These are phyloP conservation scores for Mycena indigotica DNA, from an alignment of 768 basidiomycete species.

Conservation along the genomic window DNA sequence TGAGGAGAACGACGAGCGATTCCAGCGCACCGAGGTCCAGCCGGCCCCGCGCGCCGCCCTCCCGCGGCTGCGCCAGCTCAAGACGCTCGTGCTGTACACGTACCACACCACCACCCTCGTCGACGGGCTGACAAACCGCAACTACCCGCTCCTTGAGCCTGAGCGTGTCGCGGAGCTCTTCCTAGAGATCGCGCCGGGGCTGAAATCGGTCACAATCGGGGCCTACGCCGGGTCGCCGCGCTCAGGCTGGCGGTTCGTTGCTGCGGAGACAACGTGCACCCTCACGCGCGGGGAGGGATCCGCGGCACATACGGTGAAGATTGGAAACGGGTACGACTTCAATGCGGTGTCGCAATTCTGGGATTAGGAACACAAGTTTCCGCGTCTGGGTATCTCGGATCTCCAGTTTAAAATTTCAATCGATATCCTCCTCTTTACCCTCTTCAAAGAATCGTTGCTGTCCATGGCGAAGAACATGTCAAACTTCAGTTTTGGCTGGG, in stretches of 20 bases:
- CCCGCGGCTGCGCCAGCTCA: neutral
- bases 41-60: neutral
- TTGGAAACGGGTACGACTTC: conserved; percentile 2
- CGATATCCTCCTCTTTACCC: too few relatives aligned
- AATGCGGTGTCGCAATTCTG: conserved; percentile 4
- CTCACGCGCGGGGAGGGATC: neutral
- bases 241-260: neutral
- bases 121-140: neutral
- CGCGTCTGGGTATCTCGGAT: too few relatives aligned
- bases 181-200: conserved; percentile 7
- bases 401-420: too few relatives aligned
- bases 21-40: neutral
- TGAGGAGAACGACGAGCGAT: neutral
- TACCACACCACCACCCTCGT: conserved; percentile 2
- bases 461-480: too few relatives aligned
- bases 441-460: too few relatives aligned
- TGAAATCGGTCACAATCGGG: conserved; percentile 5
- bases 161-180: neutral
- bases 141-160: neutral
- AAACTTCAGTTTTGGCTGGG: too few relatives aligned
- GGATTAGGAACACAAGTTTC: too few relatives aligned
- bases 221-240: neutral
- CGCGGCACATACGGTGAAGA: neutral
- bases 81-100: conserved; percentile 12
- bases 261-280: neutral